Percentiles rank a stretch among this genome's conserved stretches.
These are phyloP conservation scores for Umbelopsis sp. DNA, from an alignment of 371 early-diverging fungal genomes.

Conservation along the genomic window DNA sequence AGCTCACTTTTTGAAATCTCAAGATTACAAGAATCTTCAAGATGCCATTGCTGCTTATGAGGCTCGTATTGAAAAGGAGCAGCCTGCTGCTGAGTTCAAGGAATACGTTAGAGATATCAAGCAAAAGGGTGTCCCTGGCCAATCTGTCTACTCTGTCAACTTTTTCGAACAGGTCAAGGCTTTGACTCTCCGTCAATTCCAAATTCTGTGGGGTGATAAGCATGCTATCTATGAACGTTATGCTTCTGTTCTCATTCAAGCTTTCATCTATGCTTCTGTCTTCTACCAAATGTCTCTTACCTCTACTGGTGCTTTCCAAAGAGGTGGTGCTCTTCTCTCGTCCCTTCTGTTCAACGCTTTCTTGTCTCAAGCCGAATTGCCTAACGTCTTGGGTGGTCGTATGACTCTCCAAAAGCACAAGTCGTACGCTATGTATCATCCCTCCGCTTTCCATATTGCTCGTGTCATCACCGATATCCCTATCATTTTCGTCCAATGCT, in stretches of 20 bases:
- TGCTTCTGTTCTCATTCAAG: constrained; percentile 49
- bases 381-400: constrained; percentile 55
- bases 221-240: constrained; percentile 38
- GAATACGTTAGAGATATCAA: constrained; percentile 54
- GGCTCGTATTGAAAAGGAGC: constrained; percentile 28
- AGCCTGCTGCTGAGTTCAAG: constrained; percentile 49
- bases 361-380: constrained; percentile 55
- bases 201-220: constrained; percentile 41
- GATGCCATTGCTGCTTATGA: constrained; percentile 41
- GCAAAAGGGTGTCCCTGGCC: constrained; percentile 53
- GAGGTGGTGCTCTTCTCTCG: constrained; percentile 64
- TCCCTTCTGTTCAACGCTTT: constrained; percentile 57
- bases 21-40: constrained; percentile 33
- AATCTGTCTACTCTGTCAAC: constrained; percentile 59
- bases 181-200: constrained; percentile 61
- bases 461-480: constrained; percentile 56
- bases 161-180: constrained; percentile 60
- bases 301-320: constrained; percentile 56
- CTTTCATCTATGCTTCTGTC: constrained; percentile 60
- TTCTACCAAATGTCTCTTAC: constrained; percentile 50
- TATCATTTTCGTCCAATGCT: constrained; percentile 41
- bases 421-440: constrained; percentile 62
- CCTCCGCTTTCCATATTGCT: constrained; percentile 60
- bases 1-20: constrained; percentile 38
- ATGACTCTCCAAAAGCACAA: constrained; percentile 66